These are phyloP conservation scores for Podaxis rugospora DNA, from an alignment of 768 basidiomycete genomes.

Conservation along the genomic window DNA sequence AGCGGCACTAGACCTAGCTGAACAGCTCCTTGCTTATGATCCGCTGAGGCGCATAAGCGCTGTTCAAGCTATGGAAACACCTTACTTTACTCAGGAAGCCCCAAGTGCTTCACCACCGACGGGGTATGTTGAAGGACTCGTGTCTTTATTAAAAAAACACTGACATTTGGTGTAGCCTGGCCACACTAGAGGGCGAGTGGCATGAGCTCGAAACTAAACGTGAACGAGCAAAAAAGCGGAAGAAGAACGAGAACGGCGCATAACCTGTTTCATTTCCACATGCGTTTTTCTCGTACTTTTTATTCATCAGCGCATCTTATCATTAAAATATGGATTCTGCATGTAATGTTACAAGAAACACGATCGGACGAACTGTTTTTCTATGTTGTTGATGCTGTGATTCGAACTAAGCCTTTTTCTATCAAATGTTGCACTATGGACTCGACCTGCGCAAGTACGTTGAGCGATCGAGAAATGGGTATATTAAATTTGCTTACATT, in stretches of 20 bases:
- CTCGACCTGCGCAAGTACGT: constrained; percentile 57
- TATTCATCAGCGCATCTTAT: constrained; percentile 2
- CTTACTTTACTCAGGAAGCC: constrained; percentile 82
- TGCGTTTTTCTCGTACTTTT: neutral
- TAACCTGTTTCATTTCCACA: neutral
- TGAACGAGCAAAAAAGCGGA: constrained; percentile 79
- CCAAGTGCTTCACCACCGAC: constrained; percentile 71
- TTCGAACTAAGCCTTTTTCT: constrained; percentile 61
- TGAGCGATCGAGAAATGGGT: constrained; percentile 5
- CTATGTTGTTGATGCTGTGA: constrained; percentile 22
- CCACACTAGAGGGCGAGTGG: constrained; percentile 89
- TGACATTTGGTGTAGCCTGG: constrained; percentile 45
- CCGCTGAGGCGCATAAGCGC: constrained; percentile 77
- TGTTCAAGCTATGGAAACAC: constrained; percentile 68
- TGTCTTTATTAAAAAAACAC: constrained; percentile 5
- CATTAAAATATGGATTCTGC: constrained; percentile 12
- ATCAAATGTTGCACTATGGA: constrained; percentile 81
- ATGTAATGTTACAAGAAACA: constrained; percentile 10
- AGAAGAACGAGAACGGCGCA: constrained; percentile 48
- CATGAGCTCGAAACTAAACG: constrained; percentile 96
- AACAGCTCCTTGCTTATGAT: constrained; percentile 75
- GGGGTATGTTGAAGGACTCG: constrained; percentile 54
- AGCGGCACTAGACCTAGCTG: constrained; percentile 83
- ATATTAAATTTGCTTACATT: constrained; percentile 51
- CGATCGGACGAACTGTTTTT: neutral